Conservation (phyloP, 2,329 filamentous ascomycete species). For the Ophiosphaerella korrae region DNA sequence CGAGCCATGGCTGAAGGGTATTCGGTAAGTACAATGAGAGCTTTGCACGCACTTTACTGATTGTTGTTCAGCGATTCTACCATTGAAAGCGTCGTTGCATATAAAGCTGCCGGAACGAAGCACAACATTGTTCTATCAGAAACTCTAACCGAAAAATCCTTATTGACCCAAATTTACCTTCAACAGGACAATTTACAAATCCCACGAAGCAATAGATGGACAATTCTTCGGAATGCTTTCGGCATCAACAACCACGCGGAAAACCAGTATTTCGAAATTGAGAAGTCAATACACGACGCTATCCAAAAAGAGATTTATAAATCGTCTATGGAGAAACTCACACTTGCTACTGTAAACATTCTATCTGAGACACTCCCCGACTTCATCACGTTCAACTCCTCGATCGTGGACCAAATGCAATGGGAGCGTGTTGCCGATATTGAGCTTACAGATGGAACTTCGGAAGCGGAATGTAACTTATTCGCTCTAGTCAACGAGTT, state of each 20-base stretch:
- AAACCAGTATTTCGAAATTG: slow-evolving; percentile 25
- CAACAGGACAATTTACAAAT: slow-evolving; percentile 24
- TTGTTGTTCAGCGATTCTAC: slow-evolving; percentile 36
- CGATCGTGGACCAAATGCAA: slow-evolving; percentile 63
- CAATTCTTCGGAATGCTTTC: slow-evolving; percentile 37
- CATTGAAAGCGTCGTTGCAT: slow-evolving; percentile 52
- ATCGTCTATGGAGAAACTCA: slow-evolving; percentile 51
- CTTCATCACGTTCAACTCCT: slow-evolving; percentile 64
- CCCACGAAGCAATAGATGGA: slow-evolving; percentile 22
- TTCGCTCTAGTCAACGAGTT: slow-evolving; percentile 61
- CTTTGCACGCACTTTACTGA: slow-evolving; percentile 9
- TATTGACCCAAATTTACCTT: slow-evolving; percentile 45
- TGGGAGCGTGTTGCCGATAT: slow-evolving; percentile 64
- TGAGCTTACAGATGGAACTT: slow-evolving; percentile 47
- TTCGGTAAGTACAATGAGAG: slow-evolving; percentile 42
- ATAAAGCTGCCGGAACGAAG: slow-evolving; percentile 56
- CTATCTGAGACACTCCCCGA: slow-evolving; percentile 55
- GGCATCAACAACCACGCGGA: slow-evolving; percentile 28
- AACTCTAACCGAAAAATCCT: slow-evolving; percentile 35
- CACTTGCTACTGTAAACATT: slow-evolving; percentile 37
- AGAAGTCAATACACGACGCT: slow-evolving; percentile 35
- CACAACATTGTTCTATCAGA: slow-evolving; percentile 58
- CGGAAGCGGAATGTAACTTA: slow-evolving; percentile 54
- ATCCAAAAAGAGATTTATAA: slow-evolving; percentile 52
- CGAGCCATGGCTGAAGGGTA: slow-evolving; percentile 50